Evolutionary conservation across 495 filamentous ascomycete species (phyloP).

Genomic region (Gamarada debralockiae): DNA sequence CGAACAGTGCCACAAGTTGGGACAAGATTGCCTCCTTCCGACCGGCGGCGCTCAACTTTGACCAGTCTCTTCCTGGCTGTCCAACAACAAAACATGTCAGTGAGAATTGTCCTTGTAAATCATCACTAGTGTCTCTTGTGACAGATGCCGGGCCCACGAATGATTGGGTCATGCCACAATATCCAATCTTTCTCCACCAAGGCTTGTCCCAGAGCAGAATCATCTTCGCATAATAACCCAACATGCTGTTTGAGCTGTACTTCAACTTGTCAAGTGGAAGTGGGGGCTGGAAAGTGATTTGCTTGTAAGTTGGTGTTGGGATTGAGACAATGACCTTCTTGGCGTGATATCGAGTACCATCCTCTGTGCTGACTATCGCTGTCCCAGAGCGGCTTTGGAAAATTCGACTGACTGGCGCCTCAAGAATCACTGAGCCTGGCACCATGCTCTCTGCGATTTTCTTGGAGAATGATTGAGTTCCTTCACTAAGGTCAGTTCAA

Average conservation of each 20-base stretch:
- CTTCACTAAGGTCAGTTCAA: conserved; percentile 8
- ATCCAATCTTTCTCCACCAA: conserved; percentile 36
- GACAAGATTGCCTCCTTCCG: background rate
- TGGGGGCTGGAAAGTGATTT: conserved; percentile 31
- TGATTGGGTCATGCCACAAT: conserved; percentile 32
- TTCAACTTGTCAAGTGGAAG: conserved; percentile 25
- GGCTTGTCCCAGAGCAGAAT: conserved; percentile 33
- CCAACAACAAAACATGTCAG: conserved; percentile 41
- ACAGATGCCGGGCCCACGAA: conserved; percentile 34
- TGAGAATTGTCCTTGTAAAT: conserved; percentile 29
- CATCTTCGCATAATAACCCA: conserved; percentile 37
- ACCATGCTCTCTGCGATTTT: conserved; percentile 24
- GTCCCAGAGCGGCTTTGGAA: background rate
- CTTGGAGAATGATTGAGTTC: conserved; percentile 32
- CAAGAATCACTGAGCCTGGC: conserved; percentile 20
- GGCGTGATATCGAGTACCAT: conserved; percentile 21
- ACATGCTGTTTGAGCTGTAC: conserved; percentile 14
- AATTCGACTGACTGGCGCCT: conserved; percentile 21
- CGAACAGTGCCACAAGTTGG: conserved; percentile 13
- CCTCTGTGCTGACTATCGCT: conserved; percentile 15
- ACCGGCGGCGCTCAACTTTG: conserved; percentile 9
- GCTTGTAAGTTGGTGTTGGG: conserved; percentile 30
- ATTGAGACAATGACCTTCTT: conserved; percentile 35
- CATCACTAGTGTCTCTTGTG: conserved; percentile 36
- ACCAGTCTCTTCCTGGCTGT: conserved; percentile 30